Conservation (phyloP, 805 yeast genomes). For the Nakazawaea wyomingensis region DNA sequence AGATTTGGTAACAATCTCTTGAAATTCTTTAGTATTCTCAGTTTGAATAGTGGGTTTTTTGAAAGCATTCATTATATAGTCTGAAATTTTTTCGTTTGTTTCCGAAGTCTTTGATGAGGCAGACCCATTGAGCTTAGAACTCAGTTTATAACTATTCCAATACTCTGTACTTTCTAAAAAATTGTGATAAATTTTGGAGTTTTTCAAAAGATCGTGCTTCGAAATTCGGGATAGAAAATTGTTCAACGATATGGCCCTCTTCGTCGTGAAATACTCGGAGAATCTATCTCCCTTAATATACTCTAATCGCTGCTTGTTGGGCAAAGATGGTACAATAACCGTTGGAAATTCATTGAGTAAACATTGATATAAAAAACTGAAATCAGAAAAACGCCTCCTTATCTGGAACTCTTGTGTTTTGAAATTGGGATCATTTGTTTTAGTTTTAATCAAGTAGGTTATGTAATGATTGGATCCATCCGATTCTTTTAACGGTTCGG, state of each 20-base stretch:
- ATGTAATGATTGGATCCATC: constrained; percentile 77
- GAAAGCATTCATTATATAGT: constrained; percentile 90
- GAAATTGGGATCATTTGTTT: constrained; percentile 58
- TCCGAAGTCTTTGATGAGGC: constrained; percentile 27
- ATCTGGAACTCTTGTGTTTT: constrained; percentile 39
- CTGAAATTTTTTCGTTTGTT: constrained; percentile 76
- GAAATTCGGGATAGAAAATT: constrained; percentile 71
- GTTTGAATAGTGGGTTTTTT: constrained; percentile 61
- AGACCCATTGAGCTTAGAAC: constrained; percentile 35
- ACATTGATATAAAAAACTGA: constrained; percentile 70
- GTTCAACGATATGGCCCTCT: constrained; percentile 75
- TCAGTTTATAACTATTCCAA: constrained; percentile 65
- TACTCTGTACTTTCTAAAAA: constrained; percentile 65
- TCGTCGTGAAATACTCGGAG: constrained; percentile 74
- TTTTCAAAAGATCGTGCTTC: constrained; percentile 65
- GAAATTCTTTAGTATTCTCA: constrained; percentile 62
- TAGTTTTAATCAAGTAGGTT: constrained; percentile 62
- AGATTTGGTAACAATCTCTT: constrained; percentile 75
- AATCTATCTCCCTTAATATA: constrained; percentile 93
- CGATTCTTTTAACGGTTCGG: constrained; percentile 61
- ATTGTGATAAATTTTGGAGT: constrained; percentile 63
- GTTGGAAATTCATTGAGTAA: constrained; percentile 78
- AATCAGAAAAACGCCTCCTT: constrained; percentile 84
- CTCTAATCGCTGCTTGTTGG: constrained; percentile 86
- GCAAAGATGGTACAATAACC: constrained; percentile 85